phyloP scores from a whole-genome alignment of 1,284 basidiomycete genomes.

The Phaffia rhodozyma region DNA sequence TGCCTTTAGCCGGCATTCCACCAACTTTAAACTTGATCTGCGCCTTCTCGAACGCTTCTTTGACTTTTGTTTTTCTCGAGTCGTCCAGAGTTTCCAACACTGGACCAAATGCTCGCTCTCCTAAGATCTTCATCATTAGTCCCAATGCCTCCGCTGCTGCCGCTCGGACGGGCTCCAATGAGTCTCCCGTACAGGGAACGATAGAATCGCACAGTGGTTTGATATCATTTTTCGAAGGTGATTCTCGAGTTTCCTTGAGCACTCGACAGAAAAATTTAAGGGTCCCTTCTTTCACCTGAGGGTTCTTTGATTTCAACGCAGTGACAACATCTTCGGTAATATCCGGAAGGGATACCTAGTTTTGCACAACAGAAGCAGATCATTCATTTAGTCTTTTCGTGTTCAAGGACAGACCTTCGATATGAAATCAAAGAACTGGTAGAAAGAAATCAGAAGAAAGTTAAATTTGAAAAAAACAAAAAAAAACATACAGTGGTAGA shows the following conservation, averaged over 20 bases:
- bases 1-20: conserved; percentile 15
- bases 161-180: conserved; percentile 78
- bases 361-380: conserved; percentile 15
- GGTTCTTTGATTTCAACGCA: conserved; percentile 80
- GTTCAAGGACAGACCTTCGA: background rate
- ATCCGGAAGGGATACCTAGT: conserved; percentile 64
- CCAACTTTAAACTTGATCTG: conserved; percentile 72
- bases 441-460: background rate
- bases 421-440: no score
- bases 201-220: conserved; percentile 75
- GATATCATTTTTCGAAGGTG: conserved; percentile 58
- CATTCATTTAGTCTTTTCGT: conserved; percentile 17
- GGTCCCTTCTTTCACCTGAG: conserved; percentile 89
- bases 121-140: conserved; percentile 91
- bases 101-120: conserved; percentile 81
- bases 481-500: conserved; percentile 58
- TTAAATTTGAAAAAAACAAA: background rate
- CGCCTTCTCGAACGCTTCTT: conserved; percentile 81
- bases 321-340: conserved; percentile 72
- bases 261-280: conserved; percentile 78
- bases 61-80: conserved; percentile 82
- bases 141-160: conserved; percentile 82
- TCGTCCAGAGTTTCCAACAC: conserved; percentile 80
- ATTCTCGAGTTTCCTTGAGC: conserved; percentile 51
- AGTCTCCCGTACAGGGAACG: conserved; percentile 68